These are phyloP conservation scores for Lichtheimia ramosa DNA, from an alignment of 371 early-diverging fungal species.

Conservation along the genomic window DNA sequence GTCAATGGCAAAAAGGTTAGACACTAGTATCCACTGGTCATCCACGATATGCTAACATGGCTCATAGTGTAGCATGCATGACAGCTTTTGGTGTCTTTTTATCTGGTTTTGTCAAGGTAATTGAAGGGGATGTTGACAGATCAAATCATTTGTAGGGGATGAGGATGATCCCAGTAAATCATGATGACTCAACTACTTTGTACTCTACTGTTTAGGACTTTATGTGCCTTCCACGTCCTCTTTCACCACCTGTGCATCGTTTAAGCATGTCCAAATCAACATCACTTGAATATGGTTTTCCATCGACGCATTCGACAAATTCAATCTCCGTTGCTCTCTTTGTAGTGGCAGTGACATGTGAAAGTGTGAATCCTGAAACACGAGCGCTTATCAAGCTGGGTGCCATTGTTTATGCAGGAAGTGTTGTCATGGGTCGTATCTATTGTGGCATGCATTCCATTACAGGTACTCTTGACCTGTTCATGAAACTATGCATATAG, in stretches of 20 bases:
- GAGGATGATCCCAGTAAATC: not conserved
- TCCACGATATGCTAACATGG: not conserved
- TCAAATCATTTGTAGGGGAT: too few species aligned
- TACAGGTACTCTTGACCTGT: conserved; percentile 42
- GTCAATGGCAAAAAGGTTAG: conserved; percentile 57
- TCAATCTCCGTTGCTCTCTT: conserved; percentile 71
- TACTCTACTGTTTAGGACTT: conserved; percentile 53
- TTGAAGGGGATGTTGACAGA: not conserved
- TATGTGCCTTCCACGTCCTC: conserved; percentile 74
- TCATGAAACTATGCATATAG: too few species aligned
- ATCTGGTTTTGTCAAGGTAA: conserved; percentile 70
- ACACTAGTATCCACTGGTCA: not conserved
- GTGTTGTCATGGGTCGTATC: conserved; percentile 68
- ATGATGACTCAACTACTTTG: not conserved
- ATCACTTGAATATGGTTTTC: conserved; percentile 80
- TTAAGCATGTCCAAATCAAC: conserved; percentile 61
- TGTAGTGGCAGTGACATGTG: conserved; percentile 51
- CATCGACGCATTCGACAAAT: conserved; percentile 79
- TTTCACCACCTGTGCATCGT: conserved; percentile 71
- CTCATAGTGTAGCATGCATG: conserved; percentile 40
- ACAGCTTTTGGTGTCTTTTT: conserved; percentile 68
- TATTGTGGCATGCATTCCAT: conserved; percentile 81
- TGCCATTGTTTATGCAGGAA: conserved; percentile 58
- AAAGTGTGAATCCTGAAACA: conserved; percentile 36
- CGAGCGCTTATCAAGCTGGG: conserved; percentile 41